Percentiles rank a stretch among this genome's conserved stretches.
Evolutionary conservation across 306 rosid genomes (phyloP).

Genomic region (Arachis stenosperma): DNA sequence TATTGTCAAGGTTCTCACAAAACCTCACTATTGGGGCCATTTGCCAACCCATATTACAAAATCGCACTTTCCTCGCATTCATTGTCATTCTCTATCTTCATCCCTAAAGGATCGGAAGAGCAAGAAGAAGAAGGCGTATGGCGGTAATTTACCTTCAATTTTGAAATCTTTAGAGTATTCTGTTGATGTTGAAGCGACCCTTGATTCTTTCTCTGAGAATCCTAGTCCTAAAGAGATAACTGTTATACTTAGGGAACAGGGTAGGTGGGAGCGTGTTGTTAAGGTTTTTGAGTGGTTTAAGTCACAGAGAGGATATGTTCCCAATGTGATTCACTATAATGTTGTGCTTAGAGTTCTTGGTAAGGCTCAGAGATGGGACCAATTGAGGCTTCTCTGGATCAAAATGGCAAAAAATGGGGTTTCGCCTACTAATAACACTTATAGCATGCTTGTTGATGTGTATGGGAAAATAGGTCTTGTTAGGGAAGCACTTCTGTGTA

Average conservation of each 20-base stretch:
- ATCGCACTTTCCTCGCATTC: conserved; percentile 35
- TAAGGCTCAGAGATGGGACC: conserved; percentile 85
- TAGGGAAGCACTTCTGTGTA: conserved; percentile 85
- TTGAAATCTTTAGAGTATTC: conserved; percentile 51
- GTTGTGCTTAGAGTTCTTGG: conserved; percentile 77
- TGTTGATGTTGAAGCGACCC: conserved; percentile 51
- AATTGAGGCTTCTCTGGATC: conserved; percentile 71
- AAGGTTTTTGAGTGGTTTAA: conserved; percentile 77
- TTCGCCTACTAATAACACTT: conserved; percentile 68
- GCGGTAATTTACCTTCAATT: conserved; percentile 59
- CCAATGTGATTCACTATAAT: conserved; percentile 88
- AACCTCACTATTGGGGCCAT: conserved; percentile 21
- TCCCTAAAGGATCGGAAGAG: conserved; percentile 43
- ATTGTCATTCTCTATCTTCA: conserved; percentile 45
- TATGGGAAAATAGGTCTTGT: conserved; percentile 83
- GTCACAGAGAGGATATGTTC: conserved; percentile 57
- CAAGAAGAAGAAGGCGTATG: conserved; percentile 59
- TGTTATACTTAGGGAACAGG: conserved; percentile 65
- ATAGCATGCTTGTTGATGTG: conserved; percentile 82
- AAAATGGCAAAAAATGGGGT: conserved; percentile 77
- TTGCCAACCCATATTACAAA: conserved; percentile 9
- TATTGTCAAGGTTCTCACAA: conserved; percentile 12
- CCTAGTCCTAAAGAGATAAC: conserved; percentile 70
- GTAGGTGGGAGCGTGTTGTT: conserved; percentile 63
- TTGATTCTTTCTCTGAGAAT: conserved; percentile 47